Evolutionary conservation across 768 basidiomycete species (phyloP).

Genomic region (Boletus rubescentipes): DNA sequence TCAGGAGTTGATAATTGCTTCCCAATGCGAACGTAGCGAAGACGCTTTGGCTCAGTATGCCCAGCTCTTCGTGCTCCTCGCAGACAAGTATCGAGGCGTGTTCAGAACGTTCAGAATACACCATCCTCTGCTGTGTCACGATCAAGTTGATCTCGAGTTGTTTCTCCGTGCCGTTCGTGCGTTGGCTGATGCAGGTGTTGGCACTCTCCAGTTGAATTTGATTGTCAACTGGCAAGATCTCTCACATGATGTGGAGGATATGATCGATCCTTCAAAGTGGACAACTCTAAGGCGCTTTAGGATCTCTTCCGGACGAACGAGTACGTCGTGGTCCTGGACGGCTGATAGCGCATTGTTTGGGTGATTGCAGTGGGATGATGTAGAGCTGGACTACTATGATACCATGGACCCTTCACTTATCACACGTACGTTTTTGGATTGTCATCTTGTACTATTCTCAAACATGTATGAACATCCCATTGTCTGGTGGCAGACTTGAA

Average conservation of each 20-base stretch:
- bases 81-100: constrained; percentile 22
- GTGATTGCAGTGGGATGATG: not conserved
- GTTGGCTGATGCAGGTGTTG: constrained; percentile 13
- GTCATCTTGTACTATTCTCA: not conserved
- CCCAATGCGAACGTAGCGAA: constrained; percentile 16
- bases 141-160: constrained; percentile 14
- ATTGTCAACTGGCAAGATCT: constrained; percentile 18
- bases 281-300: constrained; percentile 11
- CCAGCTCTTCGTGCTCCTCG: constrained; percentile 20
- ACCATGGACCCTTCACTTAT: not conserved
- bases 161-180: constrained; percentile 19
- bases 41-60: constrained; percentile 11
- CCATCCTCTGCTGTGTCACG: constrained; percentile 15
- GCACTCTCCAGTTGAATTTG: constrained; percentile 14
- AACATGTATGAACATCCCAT: too few species aligned
- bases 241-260: constrained; percentile 18
- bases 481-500: too few species aligned
- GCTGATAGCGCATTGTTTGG: constrained; percentile 3
- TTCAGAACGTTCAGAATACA: constrained; percentile 21
- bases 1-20: constrained; percentile 16
- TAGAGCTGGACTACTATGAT: not conserved
- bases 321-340: constrained; percentile 16
- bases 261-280: constrained; percentile 24
- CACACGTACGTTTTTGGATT: not conserved
- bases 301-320: constrained; percentile 10